Evolutionary conservation across 2,329 filamentous ascomycete species (phyloP).

Genomic region (Ascochyta pisi): DNA sequence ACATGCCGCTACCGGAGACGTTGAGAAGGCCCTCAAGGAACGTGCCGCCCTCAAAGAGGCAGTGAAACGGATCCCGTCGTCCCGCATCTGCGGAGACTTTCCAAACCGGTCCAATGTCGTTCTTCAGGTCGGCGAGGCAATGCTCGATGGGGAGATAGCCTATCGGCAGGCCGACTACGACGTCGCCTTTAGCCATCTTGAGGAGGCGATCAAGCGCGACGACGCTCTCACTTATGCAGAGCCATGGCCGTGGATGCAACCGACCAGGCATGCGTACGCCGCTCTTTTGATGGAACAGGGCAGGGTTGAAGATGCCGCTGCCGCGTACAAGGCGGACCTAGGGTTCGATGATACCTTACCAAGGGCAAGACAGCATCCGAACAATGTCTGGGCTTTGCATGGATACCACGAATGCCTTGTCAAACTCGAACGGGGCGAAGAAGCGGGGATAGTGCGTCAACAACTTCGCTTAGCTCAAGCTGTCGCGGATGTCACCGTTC

Average conservation of each 20-base stretch:
- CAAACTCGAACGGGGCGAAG: constrained; percentile 58
- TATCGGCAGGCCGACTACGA: constrained; percentile 69
- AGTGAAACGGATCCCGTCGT: constrained; percentile 59
- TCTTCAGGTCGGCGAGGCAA: constrained; percentile 64
- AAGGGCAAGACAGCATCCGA: constrained; percentile 69
- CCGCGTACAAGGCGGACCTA: constrained; percentile 50
- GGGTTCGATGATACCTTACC: constrained; percentile 61
- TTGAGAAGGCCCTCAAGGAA: constrained; percentile 63
- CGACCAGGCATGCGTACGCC: constrained; percentile 72
- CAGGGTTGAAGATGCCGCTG: constrained; percentile 47
- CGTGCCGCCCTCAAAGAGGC: constrained; percentile 61
- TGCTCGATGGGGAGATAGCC: constrained; percentile 76
- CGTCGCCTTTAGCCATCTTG: constrained; percentile 65
- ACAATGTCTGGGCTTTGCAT: constrained; percentile 78
- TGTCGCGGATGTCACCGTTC: constrained; percentile 66
- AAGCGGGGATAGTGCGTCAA: constrained; percentile 57
- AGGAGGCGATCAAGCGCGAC: constrained; percentile 64
- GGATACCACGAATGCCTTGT: constrained; percentile 74
- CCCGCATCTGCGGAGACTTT: constrained; percentile 67
- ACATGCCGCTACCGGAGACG: constrained; percentile 62
- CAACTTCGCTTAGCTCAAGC: constrained; percentile 62
- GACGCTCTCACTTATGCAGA: constrained; percentile 73
- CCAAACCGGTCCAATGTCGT: constrained; percentile 72
- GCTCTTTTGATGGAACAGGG: constrained; percentile 73
- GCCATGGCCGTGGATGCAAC: constrained; percentile 83